Percentiles rank a stretch among this genome's conserved stretches.
Evolutionary conservation across 257 asterid genomes (phyloP).

Genomic region (Linaria vulgaris): DNA sequence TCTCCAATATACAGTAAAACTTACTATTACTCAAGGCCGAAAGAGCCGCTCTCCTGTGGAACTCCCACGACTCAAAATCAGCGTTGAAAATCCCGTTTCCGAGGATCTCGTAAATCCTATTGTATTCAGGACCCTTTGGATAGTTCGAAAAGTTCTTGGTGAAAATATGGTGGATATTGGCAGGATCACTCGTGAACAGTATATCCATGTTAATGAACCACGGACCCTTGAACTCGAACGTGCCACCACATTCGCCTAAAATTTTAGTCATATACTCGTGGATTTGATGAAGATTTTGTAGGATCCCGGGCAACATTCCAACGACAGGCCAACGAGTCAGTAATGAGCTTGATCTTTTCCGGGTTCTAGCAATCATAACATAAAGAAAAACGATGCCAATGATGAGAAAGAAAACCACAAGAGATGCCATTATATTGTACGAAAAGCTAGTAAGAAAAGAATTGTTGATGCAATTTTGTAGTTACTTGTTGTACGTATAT

Average conservation of each 20-base stretch:
- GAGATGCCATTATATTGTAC: background rate
- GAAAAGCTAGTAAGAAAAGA: no score
- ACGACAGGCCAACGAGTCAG: slow-evolving; percentile 50
- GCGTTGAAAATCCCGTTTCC: slow-evolving; percentile 52
- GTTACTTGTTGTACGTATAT: no score
- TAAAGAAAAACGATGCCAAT: background rate
- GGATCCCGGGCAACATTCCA: slow-evolving; percentile 46
- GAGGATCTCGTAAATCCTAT: slow-evolving; percentile 35
- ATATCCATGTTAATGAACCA: slow-evolving; percentile 36
- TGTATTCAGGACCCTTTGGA: slow-evolving; percentile 44
- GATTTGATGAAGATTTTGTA: slow-evolving; percentile 33
- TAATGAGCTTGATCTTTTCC: background rate
- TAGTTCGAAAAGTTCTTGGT: slow-evolving; percentile 38
- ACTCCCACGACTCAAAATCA: slow-evolving; percentile 44
- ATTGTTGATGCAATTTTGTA: no score
- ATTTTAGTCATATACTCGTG: slow-evolving; percentile 33
- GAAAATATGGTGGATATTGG: slow-evolving; percentile 45
- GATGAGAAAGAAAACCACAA: background rate
- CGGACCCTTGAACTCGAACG: slow-evolving; percentile 40
- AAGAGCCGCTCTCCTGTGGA: slow-evolving; percentile 39
- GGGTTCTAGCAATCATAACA: slow-evolving; percentile 1
- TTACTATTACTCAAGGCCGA: slow-evolving; percentile 19
- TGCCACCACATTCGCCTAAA: slow-evolving; percentile 34
- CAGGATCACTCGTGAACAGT: slow-evolving; percentile 43
- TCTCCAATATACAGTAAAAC: slow-evolving; percentile 21